Percentiles rank a stretch among this genome's conserved stretches.
These are phyloP conservation scores for Populus hybrid DNA, from an alignment of 441 rosid species.

Conservation along the genomic window DNA sequence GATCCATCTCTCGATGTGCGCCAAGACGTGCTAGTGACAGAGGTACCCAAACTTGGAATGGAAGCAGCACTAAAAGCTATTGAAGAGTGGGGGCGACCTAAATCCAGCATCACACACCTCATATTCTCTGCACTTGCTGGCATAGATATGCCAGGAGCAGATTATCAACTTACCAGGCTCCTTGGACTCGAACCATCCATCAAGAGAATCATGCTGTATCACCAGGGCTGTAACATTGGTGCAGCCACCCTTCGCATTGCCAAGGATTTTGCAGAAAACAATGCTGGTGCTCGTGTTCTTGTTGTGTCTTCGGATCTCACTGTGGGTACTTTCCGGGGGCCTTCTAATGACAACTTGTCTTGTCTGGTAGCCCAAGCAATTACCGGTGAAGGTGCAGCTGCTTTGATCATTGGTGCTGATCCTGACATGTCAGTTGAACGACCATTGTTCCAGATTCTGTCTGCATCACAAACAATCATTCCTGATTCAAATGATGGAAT, in stretches of 20 bases:
- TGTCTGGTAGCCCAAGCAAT: not conserved
- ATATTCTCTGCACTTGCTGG: conserved; percentile 14
- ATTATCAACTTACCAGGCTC: conserved; percentile 7
- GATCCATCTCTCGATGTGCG: conserved; percentile 12
- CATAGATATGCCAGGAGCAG: conserved; percentile 18
- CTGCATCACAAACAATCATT: not conserved
- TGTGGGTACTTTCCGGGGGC: not conserved
- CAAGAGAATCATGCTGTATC: conserved; percentile 18
- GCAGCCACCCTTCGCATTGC: conserved; percentile 5
- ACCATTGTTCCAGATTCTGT: conserved; percentile 7
- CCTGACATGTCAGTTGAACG: not conserved
- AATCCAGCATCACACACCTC: conserved; percentile 15
- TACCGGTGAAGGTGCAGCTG: not conserved
- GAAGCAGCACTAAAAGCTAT: conserved; percentile 21
- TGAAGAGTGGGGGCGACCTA: conserved; percentile 20
- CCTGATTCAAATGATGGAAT: not conserved
- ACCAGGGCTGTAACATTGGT: conserved; percentile 10
- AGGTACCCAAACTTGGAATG: conserved; percentile 13
- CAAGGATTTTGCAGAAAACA: conserved; percentile 15
- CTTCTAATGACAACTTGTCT: not conserved
- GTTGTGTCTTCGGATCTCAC: not conserved
- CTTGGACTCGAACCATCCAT: conserved; percentile 11
- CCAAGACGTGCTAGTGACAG: conserved; percentile 15
- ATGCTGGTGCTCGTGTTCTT: conserved; percentile 1
- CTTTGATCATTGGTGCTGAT: conserved; percentile 4